These are phyloP conservation scores for Phytophthora syringae DNA, from an alignment of 352 stramenopile species.

Conservation along the genomic window DNA sequence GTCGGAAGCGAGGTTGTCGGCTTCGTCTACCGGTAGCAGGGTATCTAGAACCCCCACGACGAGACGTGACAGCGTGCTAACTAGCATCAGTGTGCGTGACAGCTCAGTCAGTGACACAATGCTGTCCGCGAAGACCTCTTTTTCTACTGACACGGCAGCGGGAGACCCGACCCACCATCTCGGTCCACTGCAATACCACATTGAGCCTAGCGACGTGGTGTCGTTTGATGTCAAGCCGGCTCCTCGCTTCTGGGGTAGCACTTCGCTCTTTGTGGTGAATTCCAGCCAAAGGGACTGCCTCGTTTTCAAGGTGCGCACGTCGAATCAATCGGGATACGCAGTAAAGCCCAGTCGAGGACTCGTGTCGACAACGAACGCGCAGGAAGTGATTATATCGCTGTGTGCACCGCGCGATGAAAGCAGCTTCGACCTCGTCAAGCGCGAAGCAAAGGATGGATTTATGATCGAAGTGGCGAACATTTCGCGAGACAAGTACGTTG, in stretches of 20 bases:
- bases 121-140: slow-evolving; percentile 22
- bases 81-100: slow-evolving; percentile 28
- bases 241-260: slow-evolving; percentile 40
- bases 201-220: slow-evolving; percentile 53
- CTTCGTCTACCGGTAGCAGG: slow-evolving; percentile 1
- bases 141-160: slow-evolving; percentile 21
- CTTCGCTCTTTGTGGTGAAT: slow-evolving; percentile 73
- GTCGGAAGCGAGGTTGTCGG: slow-evolving; percentile 12
- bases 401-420: slow-evolving; percentile 43
- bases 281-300: slow-evolving; percentile 55
- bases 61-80: slow-evolving; percentile 25
- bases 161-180: slow-evolving; percentile 13
- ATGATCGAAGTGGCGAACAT: slow-evolving; percentile 73
- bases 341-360: slow-evolving; percentile 76
- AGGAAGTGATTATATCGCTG: slow-evolving; percentile 66
- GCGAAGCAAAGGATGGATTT: slow-evolving; percentile 74
- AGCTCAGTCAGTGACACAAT: slow-evolving; percentile 40
- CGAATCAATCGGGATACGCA: slow-evolving; percentile 77
- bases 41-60: slow-evolving; percentile 1
- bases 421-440: slow-evolving; percentile 47
- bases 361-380: slow-evolving; percentile 61
- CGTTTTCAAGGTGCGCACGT: slow-evolving; percentile 82
- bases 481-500: slow-evolving; percentile 39
- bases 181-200: slow-evolving; percentile 41
- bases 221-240: slow-evolving; percentile 48